Conservation (phyloP, 129 eudicot genomes). For the Centella asiatica region DNA sequence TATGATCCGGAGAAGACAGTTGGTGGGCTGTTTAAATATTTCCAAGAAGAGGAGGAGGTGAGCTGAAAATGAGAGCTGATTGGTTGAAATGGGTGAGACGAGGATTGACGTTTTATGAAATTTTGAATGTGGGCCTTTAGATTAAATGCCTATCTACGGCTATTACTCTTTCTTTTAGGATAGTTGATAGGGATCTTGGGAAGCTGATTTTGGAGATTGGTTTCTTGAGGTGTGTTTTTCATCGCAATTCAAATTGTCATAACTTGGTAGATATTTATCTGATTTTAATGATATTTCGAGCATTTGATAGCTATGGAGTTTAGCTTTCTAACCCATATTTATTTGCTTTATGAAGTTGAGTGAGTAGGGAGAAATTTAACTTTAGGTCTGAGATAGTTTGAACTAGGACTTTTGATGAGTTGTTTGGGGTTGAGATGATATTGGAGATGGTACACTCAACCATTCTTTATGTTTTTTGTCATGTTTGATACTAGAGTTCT, state of each 20-base stretch:
- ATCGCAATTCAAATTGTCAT: neutral
- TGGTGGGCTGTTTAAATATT: slow-evolving; percentile 10
- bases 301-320: neutral
- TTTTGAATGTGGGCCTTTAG: slow-evolving; percentile 4
- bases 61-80: slow-evolving; percentile 5
- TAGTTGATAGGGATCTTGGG: too few species aligned
- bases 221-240: slow-evolving; percentile 2
- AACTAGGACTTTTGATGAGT: neutral
- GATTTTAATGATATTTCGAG: neutral
- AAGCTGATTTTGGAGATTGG: neutral
- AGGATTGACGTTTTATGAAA: neutral
- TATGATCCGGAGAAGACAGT: slow-evolving; percentile 10
- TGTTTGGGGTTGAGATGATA: neutral
- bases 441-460: neutral
- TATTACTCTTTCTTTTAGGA: neutral
- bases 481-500: neutral
- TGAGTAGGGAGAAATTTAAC: neutral
- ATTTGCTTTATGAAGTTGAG: neutral
- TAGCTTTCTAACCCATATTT: neutral
- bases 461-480: neutral
- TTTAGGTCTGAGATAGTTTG: neutral
- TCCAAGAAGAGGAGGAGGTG: neutral
- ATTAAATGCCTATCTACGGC: slow-evolving; percentile 1
- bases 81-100: slow-evolving; percentile 10
- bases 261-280: neutral